Conservation (phyloP, 192 early-diverging fungal genomes). For the Coemansia erecta region DNA sequence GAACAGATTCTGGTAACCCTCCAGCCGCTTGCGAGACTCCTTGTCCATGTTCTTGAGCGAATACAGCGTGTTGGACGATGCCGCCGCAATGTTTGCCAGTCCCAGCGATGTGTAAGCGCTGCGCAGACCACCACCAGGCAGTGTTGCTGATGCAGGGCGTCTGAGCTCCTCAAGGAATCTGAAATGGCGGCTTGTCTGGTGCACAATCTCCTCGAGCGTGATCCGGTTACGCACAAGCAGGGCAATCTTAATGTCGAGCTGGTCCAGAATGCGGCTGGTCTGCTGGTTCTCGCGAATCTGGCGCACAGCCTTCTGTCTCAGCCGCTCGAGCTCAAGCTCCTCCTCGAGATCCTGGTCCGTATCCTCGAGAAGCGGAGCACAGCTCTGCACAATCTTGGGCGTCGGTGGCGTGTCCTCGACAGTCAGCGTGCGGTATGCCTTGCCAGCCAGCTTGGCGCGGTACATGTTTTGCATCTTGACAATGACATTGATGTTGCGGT, state of each 20-base stretch:
- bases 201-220: conserved; percentile 89
- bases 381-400: conserved; percentile 75
- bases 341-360: conserved; percentile 91
- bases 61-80: conserved; percentile 42
- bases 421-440: conserved; percentile 68
- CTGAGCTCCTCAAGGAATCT: conserved; percentile 51
- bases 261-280: conserved; percentile 73
- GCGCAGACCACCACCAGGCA: conserved; percentile 21
- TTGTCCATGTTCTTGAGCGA: conserved; percentile 83
- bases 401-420: conserved; percentile 77
- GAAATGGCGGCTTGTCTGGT: conserved; percentile 53
- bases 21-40: conserved; percentile 71
- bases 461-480: conserved; percentile 72
- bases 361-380: conserved; percentile 86
- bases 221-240: conserved; percentile 94
- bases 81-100: conserved; percentile 14
- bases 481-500: conserved; percentile 68
- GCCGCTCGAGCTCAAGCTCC: conserved; percentile 82
- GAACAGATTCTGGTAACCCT: conserved; percentile 91
- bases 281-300: conserved; percentile 87
- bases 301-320: conserved; percentile 83
- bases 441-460: conserved; percentile 62
- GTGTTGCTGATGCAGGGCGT: conserved; percentile 32
- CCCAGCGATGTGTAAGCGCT: conserved; percentile 21
- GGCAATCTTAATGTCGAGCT: conserved; percentile 95